Base-by-base conservation (phyloP, 805 yeast genomes). In the Peterozyma toletana region DNA sequence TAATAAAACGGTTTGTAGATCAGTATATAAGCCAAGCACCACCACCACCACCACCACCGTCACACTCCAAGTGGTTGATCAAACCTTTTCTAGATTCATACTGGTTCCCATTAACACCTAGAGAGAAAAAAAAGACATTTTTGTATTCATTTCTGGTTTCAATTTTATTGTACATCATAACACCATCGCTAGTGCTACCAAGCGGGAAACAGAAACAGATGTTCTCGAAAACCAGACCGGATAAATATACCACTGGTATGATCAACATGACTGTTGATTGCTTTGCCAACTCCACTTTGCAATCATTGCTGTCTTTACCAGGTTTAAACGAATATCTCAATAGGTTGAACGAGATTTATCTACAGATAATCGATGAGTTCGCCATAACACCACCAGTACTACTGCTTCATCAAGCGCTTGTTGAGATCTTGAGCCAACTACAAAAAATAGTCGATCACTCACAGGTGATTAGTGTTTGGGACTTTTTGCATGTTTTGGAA, bases 211-310 rank as follows among this genome's bases (percentile, higher is more conserved):
- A 34, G 27, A 36, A 46, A 27, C 50, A 48, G 44, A 59, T 56
- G 63, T 55, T 60, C 44, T 53, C 62, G 51, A 70, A 66, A 40
- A 75, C 71, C 44, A 66, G 93, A 56, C 80, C 83, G 7, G 91
- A 84, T 51, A 81, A 75, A 50, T 68, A 77, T 54, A 83, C 96
- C 10, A 87, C 93, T 0, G 97, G 97, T 2, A 66, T 91, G 38
- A 71, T 81, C 51, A 93, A 91, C 60, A 70, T 81, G 50, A 75
- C 90, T 47, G 86, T 87, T 51, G 96, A 89, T 59, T 91, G 99
- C 60, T 91, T 87, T 66, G 96, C 96, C 48, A 91, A 93, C 56
- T 77, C 95, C 7, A 80, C 90, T 1, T 56, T 93, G 15, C 99
- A 91, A 59, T 93, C 90, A 0, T 70, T 85, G 43, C 75, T 82